Evolutionary conservation across 768 basidiomycete species (phyloP).

Genomic region (Podaxis sp.): DNA sequence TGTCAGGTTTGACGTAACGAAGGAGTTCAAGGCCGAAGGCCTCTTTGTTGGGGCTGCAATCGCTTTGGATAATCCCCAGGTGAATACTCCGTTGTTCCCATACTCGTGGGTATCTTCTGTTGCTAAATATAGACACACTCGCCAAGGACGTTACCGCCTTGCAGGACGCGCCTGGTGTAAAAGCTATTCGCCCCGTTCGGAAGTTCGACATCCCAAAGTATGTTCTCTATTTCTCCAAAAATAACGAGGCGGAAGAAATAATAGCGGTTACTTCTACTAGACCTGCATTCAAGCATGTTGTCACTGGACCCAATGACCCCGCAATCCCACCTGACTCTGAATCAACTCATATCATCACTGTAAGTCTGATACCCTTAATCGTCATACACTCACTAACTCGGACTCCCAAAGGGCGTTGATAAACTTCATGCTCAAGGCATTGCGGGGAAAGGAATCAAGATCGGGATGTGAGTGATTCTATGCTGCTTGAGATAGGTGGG

Average conservation of each 20-base stretch:
- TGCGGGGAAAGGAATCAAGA: slow-evolving; percentile 61
- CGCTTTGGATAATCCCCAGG: slow-evolving; percentile 36
- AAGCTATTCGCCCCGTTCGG: slow-evolving; percentile 55
- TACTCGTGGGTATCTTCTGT: background rate
- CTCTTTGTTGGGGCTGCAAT: slow-evolving; percentile 61
- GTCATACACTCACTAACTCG: background rate
- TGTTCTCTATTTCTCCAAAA: slow-evolving; percentile 8
- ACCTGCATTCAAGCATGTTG: slow-evolving; percentile 41
- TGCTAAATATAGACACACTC: background rate
- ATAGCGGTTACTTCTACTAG: slow-evolving; percentile 23
- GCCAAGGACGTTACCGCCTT: slow-evolving; percentile 47
- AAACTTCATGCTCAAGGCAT: slow-evolving; percentile 62
- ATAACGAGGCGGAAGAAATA: background rate
- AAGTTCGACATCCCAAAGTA: slow-evolving; percentile 42
- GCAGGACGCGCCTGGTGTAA: slow-evolving; percentile 46
- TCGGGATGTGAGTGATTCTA: slow-evolving; percentile 52
- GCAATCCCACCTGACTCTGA: slow-evolving; percentile 42
- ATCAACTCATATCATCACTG: slow-evolving; percentile 55
- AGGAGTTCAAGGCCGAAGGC: slow-evolving; percentile 49
- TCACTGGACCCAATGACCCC: slow-evolving; percentile 39
- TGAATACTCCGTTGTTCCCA: slow-evolving; percentile 7
- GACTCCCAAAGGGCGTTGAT: slow-evolving; percentile 54
- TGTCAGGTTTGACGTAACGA: slow-evolving; percentile 43
- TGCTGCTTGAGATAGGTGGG: background rate
- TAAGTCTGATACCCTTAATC: slow-evolving; percentile 22